Percentiles rank a stretch among this genome's conserved stretches.
phyloP scores from a whole-genome alignment of 2,329 filamentous ascomycete genomes.

The Fusarium tjaetaba region DNA sequence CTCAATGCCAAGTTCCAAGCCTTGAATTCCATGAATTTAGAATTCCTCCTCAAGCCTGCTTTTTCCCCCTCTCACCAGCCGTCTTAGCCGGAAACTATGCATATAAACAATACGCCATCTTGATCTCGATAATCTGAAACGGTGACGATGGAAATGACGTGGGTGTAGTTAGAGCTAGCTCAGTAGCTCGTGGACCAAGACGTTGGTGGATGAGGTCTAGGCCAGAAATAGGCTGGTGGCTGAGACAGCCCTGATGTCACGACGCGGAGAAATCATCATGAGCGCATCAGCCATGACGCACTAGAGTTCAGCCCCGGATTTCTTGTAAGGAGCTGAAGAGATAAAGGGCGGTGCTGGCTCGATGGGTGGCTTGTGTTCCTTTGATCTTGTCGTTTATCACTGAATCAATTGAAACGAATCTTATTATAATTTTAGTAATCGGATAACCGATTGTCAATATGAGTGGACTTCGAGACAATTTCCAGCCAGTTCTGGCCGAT shows the following conservation, averaged over 20 bases:
- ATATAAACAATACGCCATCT: not conserved
- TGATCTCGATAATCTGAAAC: slow-evolving; percentile 16
- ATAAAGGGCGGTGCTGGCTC: slow-evolving; percentile 18
- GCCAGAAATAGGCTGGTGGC: slow-evolving; percentile 10
- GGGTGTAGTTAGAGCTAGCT: not conserved
- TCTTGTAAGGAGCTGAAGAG: not conserved
- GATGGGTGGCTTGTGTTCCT: slow-evolving; percentile 9
- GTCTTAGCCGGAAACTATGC: not conserved
- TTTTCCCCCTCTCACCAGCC: not conserved
- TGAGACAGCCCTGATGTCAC: slow-evolving; percentile 21
- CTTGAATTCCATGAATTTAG: not conserved
- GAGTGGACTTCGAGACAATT: slow-evolving; percentile 9
- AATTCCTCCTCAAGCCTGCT: slow-evolving; percentile 10
- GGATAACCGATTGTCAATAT: not conserved
- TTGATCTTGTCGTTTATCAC: not conserved
- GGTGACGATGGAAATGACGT: slow-evolving; percentile 26
- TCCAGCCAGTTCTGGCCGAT: slow-evolving; percentile 13
- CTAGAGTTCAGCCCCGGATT: slow-evolving; percentile 10
- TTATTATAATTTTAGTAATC: not conserved
- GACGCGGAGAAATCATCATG: slow-evolving; percentile 15
- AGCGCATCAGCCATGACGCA: slow-evolving; percentile 27
- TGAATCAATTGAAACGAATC: not conserved
- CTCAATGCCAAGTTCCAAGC: not conserved
- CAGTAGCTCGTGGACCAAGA: not conserved
- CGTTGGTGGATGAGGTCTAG: not conserved